A percentile compares a stretch with the other conserved stretches of the same genome.
Conservation (phyloP, 148 eudicot species). For the Arbutus unedo region DNA sequence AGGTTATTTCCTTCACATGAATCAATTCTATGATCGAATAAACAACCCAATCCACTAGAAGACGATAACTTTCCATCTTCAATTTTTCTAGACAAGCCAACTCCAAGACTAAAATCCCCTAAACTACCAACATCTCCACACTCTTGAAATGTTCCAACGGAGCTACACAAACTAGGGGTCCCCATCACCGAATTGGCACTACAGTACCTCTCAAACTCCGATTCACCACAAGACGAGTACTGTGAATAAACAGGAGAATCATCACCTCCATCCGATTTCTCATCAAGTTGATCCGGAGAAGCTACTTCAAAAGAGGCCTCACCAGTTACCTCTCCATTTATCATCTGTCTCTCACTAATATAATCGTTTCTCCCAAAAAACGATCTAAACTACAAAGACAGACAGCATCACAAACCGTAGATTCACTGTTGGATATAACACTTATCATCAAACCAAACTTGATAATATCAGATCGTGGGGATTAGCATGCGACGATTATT, state of each 20-base stretch:
- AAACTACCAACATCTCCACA: slow-evolving; percentile 55
- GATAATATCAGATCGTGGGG: background rate
- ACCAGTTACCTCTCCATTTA: slow-evolving; percentile 44
- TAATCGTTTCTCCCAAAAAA: slow-evolving; percentile 7
- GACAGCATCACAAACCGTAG: background rate
- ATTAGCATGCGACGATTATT: background rate
- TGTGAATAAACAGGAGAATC: slow-evolving; percentile 52
- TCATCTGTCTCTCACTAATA: slow-evolving; percentile 31
- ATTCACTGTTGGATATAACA: background rate
- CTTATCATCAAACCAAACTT: background rate
- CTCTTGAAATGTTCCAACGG: slow-evolving; percentile 65
- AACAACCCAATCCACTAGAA: slow-evolving; percentile 19
- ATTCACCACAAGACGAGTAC: slow-evolving; percentile 88
- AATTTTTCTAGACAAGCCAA: slow-evolving; percentile 31
- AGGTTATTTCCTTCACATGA: slow-evolving; percentile 11
- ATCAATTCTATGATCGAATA: slow-evolving; percentile 10
- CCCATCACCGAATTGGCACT: slow-evolving; percentile 93
- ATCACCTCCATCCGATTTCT: slow-evolving; percentile 38
- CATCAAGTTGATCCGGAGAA: slow-evolving; percentile 32
- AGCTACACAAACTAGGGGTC: slow-evolving; percentile 82
- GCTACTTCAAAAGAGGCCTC: slow-evolving; percentile 25
- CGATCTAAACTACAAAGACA: background rate
- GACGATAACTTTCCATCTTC: slow-evolving; percentile 24
- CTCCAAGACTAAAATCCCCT: slow-evolving; percentile 49
- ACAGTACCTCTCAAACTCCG: slow-evolving; percentile 87